Base-by-base conservation (phyloP, 257 asterid genomes). In the Solanum gracilifrons region DNA sequence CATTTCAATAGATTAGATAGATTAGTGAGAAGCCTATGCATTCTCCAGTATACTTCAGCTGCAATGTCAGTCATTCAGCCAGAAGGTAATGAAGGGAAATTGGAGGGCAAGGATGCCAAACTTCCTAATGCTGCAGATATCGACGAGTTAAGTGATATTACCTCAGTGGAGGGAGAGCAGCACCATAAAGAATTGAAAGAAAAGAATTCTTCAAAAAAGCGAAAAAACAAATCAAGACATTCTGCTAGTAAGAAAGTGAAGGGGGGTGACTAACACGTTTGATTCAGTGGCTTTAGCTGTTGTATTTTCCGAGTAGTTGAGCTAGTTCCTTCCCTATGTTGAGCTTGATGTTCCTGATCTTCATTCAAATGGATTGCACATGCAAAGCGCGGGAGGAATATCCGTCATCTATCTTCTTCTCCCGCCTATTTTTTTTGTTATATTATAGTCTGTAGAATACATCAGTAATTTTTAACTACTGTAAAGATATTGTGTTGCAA, bases 41-140 rank as follows among this genome's bases (percentile, higher is more conserved):
- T 96, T 39, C 83, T 96, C 92, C 98, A 96, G 91, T 96, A 92
- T 66, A 94, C 97, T 32, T 88, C 95, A 88, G 87, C 93, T 0
- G 92, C 94, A 85, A 95, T 96, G 99, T 94, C 96, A 13, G 98
- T 95, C 77, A 88, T 96, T 11, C 98, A 94, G 85, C 99, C 98
- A 12, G 94, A 92, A 80, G 87, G 18, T 39, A 87, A 87, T 7
- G 93, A 64, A 0, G 75, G 87, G 79, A 90, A 87, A 13, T 37
- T 89, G 11, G 86, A 87, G 87, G 88, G 86, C 35, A 88, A 91
- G 32, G 87, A 88, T 87, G 60, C 35, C 41, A 87, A 88, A 51
- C 60, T 51, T 72, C 82, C 90, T 18, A 75, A 60, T 69, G 87
- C 82, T 74, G 90, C 76, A 21, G 92, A 91, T 76, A 87, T 86